phyloP scores from a whole-genome alignment of 345 rosid genomes.

The Eucalyptus erythrocorys region DNA sequence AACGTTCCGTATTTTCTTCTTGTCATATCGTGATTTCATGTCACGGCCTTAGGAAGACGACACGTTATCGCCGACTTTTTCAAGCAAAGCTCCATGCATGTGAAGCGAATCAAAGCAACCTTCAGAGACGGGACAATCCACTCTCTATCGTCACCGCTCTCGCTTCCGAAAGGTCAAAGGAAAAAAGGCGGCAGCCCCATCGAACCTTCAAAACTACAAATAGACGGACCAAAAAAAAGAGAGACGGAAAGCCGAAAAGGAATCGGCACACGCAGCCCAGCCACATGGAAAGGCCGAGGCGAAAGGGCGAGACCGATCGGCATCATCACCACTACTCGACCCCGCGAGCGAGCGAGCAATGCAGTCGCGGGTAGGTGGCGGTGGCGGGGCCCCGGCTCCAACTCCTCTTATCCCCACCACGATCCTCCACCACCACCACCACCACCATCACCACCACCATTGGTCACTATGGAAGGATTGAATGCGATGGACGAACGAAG shows the following conservation, averaged over 20 bases:
- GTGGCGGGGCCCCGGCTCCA: background rate
- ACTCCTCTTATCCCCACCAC: background rate
- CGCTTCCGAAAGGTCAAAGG: background rate
- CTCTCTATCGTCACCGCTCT: background rate
- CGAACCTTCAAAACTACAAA: background rate
- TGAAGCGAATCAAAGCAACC: background rate
- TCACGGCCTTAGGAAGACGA: background rate
- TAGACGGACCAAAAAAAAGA: background rate
- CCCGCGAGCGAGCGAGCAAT: background rate
- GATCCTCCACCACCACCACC: background rate
- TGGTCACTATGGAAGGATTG: background rate
- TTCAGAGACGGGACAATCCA: background rate
- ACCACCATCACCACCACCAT: background rate
- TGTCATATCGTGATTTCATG: background rate
- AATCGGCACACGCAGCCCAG: background rate
- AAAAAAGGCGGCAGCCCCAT: background rate
- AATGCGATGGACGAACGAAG: background rate
- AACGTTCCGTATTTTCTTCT: background rate
- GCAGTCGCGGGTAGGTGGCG: background rate
- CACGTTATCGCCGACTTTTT: background rate
- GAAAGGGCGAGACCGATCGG: background rate
- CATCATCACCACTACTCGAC: background rate
- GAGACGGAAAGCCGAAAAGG: background rate
- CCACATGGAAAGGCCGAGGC: constrained; percentile 10
- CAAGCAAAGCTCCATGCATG: background rate